Conservation (phyloP, 2,329 filamentous ascomycete species). For the Penicillium sp. region DNA sequence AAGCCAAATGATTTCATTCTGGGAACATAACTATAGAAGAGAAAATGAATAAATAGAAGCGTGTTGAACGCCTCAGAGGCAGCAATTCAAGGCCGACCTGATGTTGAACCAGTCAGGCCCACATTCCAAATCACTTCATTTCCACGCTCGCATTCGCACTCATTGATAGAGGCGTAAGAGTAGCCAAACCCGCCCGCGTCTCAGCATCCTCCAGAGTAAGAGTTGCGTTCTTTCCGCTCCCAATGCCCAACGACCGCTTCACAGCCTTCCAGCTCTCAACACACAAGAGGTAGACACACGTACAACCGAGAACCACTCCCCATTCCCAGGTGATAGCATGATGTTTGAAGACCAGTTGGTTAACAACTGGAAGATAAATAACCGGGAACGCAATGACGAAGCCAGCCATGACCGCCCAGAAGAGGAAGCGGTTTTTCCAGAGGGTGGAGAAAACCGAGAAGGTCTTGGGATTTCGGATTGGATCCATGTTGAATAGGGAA, state of each 20-base stretch:
- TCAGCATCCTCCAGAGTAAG: slow-evolving; percentile 29
- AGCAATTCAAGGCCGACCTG: background rate
- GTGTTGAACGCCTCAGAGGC: background rate
- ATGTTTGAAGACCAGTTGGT: slow-evolving; percentile 57
- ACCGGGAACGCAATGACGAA: slow-evolving; percentile 50
- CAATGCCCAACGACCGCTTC: slow-evolving; percentile 44
- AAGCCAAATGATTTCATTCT: background rate
- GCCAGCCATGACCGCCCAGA: slow-evolving; percentile 54
- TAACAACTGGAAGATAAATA: slow-evolving; percentile 59
- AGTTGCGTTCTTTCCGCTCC: slow-evolving; percentile 26
- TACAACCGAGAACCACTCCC: slow-evolving; percentile 55
- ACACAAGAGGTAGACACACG: slow-evolving; percentile 52
- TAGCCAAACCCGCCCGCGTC: slow-evolving; percentile 23
- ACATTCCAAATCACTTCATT: slow-evolving; percentile 16
- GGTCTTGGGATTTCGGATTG: slow-evolving; percentile 49
- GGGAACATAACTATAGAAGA: background rate
- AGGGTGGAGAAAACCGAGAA: slow-evolving; percentile 57
- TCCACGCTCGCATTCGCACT: slow-evolving; percentile 25
- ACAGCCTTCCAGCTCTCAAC: slow-evolving; percentile 58
- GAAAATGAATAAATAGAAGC: background rate
- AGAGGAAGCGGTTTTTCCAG: slow-evolving; percentile 63
- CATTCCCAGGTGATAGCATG: slow-evolving; percentile 59
- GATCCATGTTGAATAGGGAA: slow-evolving; percentile 60
- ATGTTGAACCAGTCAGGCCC: slow-evolving; percentile 12
- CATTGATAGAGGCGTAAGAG: slow-evolving; percentile 16